These are phyloP conservation scores for Blastomyces gilchristii DNA, from an alignment of 2,329 filamentous ascomycete genomes.

Conservation along the genomic window DNA sequence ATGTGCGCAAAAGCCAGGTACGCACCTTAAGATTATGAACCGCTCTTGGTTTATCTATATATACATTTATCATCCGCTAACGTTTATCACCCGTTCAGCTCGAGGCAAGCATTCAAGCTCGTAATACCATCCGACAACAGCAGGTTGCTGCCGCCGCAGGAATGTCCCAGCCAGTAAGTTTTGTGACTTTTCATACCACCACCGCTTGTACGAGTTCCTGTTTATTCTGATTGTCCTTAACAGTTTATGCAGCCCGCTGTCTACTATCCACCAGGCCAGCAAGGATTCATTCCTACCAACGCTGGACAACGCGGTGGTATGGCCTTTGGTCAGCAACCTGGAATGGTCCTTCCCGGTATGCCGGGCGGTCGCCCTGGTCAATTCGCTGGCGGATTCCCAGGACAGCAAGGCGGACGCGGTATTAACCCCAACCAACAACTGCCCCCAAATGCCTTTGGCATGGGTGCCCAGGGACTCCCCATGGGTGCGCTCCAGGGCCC, in stretches of 20 bases:
- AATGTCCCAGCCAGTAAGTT: conserved; percentile 55
- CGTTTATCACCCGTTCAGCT: conserved; percentile 40
- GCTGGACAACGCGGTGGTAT: conserved; percentile 49
- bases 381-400: conserved; percentile 69
- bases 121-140: conserved; percentile 97
- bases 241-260: conserved; percentile 79
- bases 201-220: neutral
- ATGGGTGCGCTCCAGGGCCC: conserved; percentile 50
- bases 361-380: conserved; percentile 77
- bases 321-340: conserved; percentile 48
- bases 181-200: neutral
- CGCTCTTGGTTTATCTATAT: neutral
- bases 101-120: conserved; percentile 97
- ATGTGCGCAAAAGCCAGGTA: conserved; percentile 90
- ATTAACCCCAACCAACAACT: conserved; percentile 74
- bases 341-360: conserved; percentile 53
- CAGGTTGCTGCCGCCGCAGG: conserved; percentile 85
- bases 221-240: conserved; percentile 5
- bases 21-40: conserved; percentile 7
- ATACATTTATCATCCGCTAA: neutral
- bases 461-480: conserved; percentile 60
- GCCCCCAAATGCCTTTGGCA: conserved; percentile 73
- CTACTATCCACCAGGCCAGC: conserved; percentile 72
- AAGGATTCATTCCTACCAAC: conserved; percentile 45
- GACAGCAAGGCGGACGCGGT: conserved; percentile 79